Percentiles rank a stretch among this genome's conserved stretches.
Conservation (phyloP, 371 early-diverging fungal species). For the Apophysomyces sp. region DNA sequence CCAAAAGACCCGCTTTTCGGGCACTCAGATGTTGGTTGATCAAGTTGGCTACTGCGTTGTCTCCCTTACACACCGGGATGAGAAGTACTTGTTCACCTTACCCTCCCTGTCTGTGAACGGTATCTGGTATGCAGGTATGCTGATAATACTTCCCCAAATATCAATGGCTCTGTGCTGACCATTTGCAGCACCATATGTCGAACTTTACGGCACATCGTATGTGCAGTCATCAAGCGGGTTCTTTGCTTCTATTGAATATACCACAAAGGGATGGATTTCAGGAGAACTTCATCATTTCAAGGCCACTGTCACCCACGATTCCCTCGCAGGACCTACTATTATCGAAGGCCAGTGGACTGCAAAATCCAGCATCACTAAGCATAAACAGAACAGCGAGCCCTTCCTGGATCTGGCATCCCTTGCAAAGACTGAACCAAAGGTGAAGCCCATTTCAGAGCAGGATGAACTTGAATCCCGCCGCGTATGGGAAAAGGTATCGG, state of each 20-base stretch:
- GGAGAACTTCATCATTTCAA: slow-evolving; percentile 83
- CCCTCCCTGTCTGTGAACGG: slow-evolving; percentile 80
- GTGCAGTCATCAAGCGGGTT: slow-evolving; percentile 67
- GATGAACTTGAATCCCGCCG: slow-evolving; percentile 67
- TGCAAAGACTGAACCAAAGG: slow-evolving; percentile 38
- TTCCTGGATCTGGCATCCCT: slow-evolving; percentile 64
- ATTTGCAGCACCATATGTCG: slow-evolving; percentile 75
- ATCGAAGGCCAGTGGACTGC: slow-evolving; percentile 73
- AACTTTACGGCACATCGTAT: slow-evolving; percentile 69
- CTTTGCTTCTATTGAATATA: slow-evolving; percentile 69
- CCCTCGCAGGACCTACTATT: slow-evolving; percentile 31
- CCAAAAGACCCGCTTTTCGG: slow-evolving; percentile 81
- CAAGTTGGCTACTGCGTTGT: slow-evolving; percentile 75
- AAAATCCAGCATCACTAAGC: slow-evolving; percentile 52
- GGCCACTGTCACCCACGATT: slow-evolving; percentile 52
- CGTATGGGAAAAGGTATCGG: slow-evolving; percentile 72
- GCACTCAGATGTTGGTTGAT: slow-evolving; percentile 74
- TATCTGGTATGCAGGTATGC: slow-evolving; percentile 72
- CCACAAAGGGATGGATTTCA: slow-evolving; percentile 77
- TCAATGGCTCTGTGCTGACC: no score
- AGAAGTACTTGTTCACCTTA: slow-evolving; percentile 72
- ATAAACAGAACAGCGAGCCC: slow-evolving; percentile 37
- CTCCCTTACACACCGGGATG: slow-evolving; percentile 52
- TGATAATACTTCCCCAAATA: no score
- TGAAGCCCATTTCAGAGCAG: slow-evolving; percentile 60